A percentile compares a stretch with the other conserved stretches of the same genome.
Conservation (phyloP, 1,284 basidiomycete species). For the Acaromyces ingoldii region DNA sequence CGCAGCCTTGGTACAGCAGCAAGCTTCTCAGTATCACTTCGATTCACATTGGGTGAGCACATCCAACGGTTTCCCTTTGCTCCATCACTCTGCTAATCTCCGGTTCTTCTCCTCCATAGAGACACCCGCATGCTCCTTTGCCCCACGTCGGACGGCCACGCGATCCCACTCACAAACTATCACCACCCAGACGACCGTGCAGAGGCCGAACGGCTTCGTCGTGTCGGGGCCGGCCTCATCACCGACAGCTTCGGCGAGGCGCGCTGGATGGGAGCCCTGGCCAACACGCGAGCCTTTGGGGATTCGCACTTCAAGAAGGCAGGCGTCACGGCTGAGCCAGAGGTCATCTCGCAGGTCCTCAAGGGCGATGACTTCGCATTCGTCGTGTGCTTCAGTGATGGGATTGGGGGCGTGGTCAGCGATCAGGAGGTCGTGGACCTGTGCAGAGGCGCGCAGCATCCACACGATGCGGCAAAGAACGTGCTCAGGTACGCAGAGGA, state of each 20-base stretch:
- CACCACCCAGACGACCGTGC: slow-evolving; percentile 86
- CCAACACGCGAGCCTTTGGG: slow-evolving; percentile 89
- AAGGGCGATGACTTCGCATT: slow-evolving; percentile 52
- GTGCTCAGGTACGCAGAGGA: slow-evolving; percentile 87
- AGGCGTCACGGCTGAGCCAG: slow-evolving; percentile 80
- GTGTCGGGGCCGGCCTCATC: slow-evolving; percentile 80
- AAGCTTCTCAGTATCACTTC: slow-evolving; percentile 59
- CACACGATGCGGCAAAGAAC: slow-evolving; percentile 71
- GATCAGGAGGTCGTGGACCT: slow-evolving; percentile 94
- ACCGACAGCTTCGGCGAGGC: slow-evolving; percentile 94
- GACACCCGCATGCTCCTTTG: slow-evolving; percentile 77
- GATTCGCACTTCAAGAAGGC: slow-evolving; percentile 72
- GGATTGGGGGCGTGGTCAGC: slow-evolving; percentile 80
- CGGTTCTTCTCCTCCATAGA: not conserved
- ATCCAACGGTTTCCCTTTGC: too few relatives aligned
- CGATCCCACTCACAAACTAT: slow-evolving; percentile 61
- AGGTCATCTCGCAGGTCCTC: slow-evolving; percentile 74
- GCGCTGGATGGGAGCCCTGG: slow-evolving; percentile 91
- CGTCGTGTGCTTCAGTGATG: slow-evolving; percentile 59
- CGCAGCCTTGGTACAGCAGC: slow-evolving; percentile 53
- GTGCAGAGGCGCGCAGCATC: slow-evolving; percentile 66
- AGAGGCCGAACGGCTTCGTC: slow-evolving; percentile 76
- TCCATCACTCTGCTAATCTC: not conserved
- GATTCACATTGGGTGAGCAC: slow-evolving; percentile 81
- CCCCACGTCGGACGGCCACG: slow-evolving; percentile 65